Conservation (phyloP, 148 eudicot genomes). For the Vaccinium macrocarpon region DNA sequence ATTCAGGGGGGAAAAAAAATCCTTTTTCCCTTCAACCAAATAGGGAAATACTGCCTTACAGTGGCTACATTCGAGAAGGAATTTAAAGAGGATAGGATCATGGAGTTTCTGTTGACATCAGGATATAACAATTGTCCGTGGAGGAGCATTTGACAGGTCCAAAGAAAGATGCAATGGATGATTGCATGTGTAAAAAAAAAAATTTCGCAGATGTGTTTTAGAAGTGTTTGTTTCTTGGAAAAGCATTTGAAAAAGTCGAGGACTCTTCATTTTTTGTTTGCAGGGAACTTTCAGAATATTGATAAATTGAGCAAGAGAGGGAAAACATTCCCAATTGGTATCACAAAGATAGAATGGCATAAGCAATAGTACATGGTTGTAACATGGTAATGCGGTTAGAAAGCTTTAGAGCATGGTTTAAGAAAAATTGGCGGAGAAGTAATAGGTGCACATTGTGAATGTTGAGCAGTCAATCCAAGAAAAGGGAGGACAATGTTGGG, state of each 20-base stretch:
- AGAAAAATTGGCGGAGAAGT: background rate
- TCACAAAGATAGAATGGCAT: background rate
- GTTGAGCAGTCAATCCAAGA: background rate
- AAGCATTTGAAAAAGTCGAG: background rate
- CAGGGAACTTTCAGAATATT: background rate
- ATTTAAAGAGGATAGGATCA: background rate
- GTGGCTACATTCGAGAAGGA: background rate
- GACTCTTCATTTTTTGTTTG: background rate
- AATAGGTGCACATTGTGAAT: background rate
- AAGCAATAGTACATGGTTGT: background rate
- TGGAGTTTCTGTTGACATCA: background rate
- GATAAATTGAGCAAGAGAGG: background rate
- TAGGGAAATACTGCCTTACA: background rate
- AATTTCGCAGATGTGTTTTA: background rate
- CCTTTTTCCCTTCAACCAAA: background rate
- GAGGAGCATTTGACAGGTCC: background rate
- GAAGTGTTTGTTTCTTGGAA: background rate
- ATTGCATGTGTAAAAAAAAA: background rate
- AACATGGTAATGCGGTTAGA: background rate
- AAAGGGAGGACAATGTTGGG: background rate
- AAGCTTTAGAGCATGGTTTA: background rate
- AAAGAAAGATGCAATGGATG: background rate
- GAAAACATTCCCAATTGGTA: background rate
- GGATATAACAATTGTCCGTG: background rate
- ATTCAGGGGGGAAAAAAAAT: background rate